Conservation (phyloP, 805 yeast species). For the Suhomyces tanzawaensis region DNA sequence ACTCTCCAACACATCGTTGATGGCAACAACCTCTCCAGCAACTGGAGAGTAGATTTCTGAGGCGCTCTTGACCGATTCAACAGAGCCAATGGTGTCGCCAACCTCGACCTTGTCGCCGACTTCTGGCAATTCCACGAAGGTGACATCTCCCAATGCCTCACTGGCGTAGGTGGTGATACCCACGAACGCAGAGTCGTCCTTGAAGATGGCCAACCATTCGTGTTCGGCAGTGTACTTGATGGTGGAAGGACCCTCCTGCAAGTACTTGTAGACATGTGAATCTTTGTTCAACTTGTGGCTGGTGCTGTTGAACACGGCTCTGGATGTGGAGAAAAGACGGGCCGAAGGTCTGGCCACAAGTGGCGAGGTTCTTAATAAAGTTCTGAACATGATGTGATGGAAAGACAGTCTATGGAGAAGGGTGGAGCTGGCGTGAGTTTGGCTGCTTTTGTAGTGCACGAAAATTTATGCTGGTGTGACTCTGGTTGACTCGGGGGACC, state of each 20-base stretch:
- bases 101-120: constrained; percentile 56
- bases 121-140: constrained; percentile 87
- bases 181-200: constrained; percentile 76
- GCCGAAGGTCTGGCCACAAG: constrained; percentile 7
- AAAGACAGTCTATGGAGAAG: background rate
- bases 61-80: constrained; percentile 93
- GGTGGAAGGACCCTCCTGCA: constrained; percentile 41
- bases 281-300: constrained; percentile 36
- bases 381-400: constrained; percentile 8
- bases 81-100: constrained; percentile 88
- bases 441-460: background rate
- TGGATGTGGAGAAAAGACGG: constrained; percentile 13
- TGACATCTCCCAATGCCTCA: constrained; percentile 95
- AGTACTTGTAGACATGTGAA: constrained; percentile 39
- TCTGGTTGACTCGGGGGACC: constrained; percentile 1
- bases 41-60: constrained; percentile 90
- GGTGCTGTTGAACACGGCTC: constrained; percentile 22
- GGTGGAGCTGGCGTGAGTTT: background rate
- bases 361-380: constrained; percentile 10
- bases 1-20: constrained; percentile 63
- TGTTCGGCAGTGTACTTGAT: constrained; percentile 83
- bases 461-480: background rate
- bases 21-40: constrained; percentile 68
- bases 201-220: constrained; percentile 90
- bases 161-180: constrained; percentile 96